Evolutionary conservation across 2,329 filamentous ascomycete species (phyloP).

Genomic region (Bisporella sp.): DNA sequence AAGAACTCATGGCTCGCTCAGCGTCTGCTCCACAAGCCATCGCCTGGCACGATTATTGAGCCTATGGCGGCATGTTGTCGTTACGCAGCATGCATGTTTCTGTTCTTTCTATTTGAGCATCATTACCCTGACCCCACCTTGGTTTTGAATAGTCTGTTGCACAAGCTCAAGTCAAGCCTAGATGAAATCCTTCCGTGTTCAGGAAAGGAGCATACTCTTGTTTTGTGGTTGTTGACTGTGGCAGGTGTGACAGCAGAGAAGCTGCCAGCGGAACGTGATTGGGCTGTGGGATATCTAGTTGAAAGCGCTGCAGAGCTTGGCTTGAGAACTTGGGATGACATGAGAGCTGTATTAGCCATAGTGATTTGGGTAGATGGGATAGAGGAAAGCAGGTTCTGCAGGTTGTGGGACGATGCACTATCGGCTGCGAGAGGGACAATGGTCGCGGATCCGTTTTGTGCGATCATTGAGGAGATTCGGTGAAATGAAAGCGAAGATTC

Average conservation of each 20-base stretch:
- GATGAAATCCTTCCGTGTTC: not conserved
- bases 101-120: constrained; percentile 5
- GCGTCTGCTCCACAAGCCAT: not conserved
- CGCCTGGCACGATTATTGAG: not conserved
- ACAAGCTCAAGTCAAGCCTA: constrained; percentile 4
- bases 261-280: constrained; percentile 2
- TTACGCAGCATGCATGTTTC: constrained; percentile 1
- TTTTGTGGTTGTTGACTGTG: constrained; percentile 1
- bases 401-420: constrained; percentile 5
- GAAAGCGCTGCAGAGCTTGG: constrained; percentile 1
- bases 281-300: constrained; percentile 4
- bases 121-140: constrained; percentile 7
- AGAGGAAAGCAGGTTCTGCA: not conserved
- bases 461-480: not conserved
- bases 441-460: not conserved
- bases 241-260: constrained; percentile 1
- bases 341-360: not conserved
- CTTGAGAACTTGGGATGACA: constrained; percentile 1
- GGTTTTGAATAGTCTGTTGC: constrained; percentile 1
- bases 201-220: not conserved
- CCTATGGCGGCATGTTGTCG: constrained; percentile 1
- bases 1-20: not conserved
- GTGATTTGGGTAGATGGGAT: constrained; percentile 1
- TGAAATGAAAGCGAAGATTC: no score
- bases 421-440: not conserved